Evolutionary conservation across 2,329 filamentous ascomycete genomes (phyloP), one percentile per base, ranked within the genome.

Genomic region (Epichloe glyceriae): DNA sequence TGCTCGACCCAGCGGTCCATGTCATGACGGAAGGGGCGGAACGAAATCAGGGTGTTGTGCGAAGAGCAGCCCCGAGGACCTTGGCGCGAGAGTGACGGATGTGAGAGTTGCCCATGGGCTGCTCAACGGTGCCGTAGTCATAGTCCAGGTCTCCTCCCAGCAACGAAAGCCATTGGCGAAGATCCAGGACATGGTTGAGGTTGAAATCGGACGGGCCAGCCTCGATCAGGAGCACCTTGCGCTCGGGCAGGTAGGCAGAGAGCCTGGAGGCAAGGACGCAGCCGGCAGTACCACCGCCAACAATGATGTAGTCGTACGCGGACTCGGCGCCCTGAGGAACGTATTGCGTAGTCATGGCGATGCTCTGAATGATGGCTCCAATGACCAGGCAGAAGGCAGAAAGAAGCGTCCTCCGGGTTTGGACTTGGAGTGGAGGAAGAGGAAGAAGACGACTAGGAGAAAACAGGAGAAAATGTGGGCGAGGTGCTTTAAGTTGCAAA

Each of bases 61-160:
- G 86, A 91, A 43, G 88, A 94, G 75, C 89, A 95, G 58, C 89
- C 89, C 89, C 89, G 33, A 95, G 78, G 39, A 95, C 88, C 74
- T 95, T 95, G 56, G 89, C 89, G 55, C 89, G 84, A 14, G 89
- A 94, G 73, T 95, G 89, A 57, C 88, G 83, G 71, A 95, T 95
- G 71, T 88, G 79, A 51, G 86, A 93, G 74, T 95, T 95, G 64
- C 88, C 88, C 72, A 81, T 93, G 56, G 88, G 88, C 73, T 95
- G 89, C 70, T 94, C 88, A 46, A 83, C 88, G 40, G 88, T 95
- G 61, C 80, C 80, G 69, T 95, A 95, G 69, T 95, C 88, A 68
- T 91, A 95, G 71, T 95, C 89, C 54, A 95, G 78, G 63, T 95
- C 82, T 62, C 88, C 87, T 56, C 89, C 89, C 30, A 95, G 80